Base-by-base conservation (phyloP, 2,329 filamentous ascomycete species). In the Pseudogymnoascus sp. region DNA sequence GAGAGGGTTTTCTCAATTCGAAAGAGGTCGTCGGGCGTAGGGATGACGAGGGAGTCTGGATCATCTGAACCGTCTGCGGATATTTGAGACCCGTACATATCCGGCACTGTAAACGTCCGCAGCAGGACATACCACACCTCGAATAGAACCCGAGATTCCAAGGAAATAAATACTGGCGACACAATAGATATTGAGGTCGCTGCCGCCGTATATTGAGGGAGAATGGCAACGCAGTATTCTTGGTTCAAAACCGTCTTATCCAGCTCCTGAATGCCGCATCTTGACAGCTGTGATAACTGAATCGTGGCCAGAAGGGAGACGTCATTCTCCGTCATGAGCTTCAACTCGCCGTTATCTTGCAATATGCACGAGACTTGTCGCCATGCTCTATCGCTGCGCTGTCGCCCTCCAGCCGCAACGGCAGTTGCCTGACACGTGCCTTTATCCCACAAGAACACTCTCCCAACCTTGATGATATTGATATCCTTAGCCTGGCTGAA, bases 91-190 rank as follows among this genome's bases (percentile, higher is more conserved):
- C 72, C 90, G 72, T 96, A 97, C 11, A 97, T 81, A 69, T 97
- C 92, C 0, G 94, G 93, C 52, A 96, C 87, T 0, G 93, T 91
- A 73, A 97, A 97, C 0, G 93, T 92, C 65, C 93, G 85, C 31
- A 99, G 75, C 8, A 99, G 78, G 6, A 96, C 92, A 70, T 96
- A 93, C 94, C 94, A 99, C 11, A 97, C 94, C 73, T 99, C 94
- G 69, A 95, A 96, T n/a, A 96, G 80, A 6, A 96, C 86, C 43
- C 92, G 84, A 26, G 85, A 92, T 68, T 97, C 93, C 49, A 97
- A 77, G 3, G 91, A 89, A 35, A 99, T 80, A 72, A 96, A 97
- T 37, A 97, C 87, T 0, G 94, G 93, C n/a, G 90, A 86, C 64
- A 91, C 87, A 29, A 93, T 83, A 6, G 89, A 88, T 62, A 93